Conservation (phyloP, 192 early-diverging fungal species). For the Entomortierella beljakovae region DNA sequence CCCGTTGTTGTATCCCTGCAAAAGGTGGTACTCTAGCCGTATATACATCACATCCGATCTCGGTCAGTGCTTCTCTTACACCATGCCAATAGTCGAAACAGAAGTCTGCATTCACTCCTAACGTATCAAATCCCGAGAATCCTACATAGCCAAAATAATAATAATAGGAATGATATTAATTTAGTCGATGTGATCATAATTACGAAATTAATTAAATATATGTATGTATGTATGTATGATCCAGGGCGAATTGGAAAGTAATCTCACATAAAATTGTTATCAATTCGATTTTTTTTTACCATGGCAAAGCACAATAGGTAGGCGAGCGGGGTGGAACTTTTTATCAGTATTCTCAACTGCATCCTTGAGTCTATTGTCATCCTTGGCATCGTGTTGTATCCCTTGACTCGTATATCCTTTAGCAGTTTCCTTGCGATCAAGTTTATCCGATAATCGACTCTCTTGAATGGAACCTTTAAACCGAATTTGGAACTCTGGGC, state of each 20-base stretch:
- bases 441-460: background rate
- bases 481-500: conserved; percentile 3
- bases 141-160: conserved; percentile 49
- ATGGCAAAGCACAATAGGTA: conserved; percentile 90
- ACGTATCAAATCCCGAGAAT: conserved; percentile 68
- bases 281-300: conserved; percentile 48
- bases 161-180: background rate
- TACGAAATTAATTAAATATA: background rate
- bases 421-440: conserved; percentile 12
- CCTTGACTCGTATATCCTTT: conserved; percentile 2
- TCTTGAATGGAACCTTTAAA: background rate
- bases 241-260: background rate
- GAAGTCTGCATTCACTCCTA: conserved; percentile 63
- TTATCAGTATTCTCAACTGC: conserved; percentile 10
- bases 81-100: conserved; percentile 89
- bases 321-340: conserved; percentile 75
- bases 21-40: conserved; percentile 77
- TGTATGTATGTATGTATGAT: background rate
- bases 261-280: background rate
- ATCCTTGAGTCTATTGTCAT: conserved; percentile 20
- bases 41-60: conserved; percentile 84
- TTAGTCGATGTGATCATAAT: too few relatives aligned
- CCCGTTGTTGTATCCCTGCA: conserved; percentile 75
- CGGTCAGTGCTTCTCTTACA: conserved; percentile 78
- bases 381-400: background rate